These are phyloP conservation scores for Tephrocybe sp. DNA, from an alignment of 768 basidiomycete species.

Conservation along the genomic window DNA sequence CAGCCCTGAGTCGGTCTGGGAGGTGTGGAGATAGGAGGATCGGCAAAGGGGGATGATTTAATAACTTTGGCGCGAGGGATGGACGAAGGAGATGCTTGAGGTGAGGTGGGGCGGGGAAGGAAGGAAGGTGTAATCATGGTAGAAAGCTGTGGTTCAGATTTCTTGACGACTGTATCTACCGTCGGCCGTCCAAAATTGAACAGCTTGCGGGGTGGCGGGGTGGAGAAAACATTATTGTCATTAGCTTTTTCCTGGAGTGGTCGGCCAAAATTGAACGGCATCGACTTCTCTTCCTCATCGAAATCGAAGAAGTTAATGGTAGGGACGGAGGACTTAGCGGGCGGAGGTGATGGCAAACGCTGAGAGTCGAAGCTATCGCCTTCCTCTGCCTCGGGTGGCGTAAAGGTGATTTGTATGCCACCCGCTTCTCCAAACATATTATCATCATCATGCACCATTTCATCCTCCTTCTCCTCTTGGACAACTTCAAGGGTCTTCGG, in stretches of 20 bases:
- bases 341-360: conserved; percentile 27
- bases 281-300: conserved; percentile 19
- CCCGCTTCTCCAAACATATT: conserved; percentile 63
- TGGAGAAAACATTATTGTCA: conserved; percentile 6
- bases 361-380: conserved; percentile 28
- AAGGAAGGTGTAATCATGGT: conserved; percentile 27
- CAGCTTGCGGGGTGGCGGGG: conserved; percentile 6
- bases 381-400: conserved; percentile 51
- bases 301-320: conserved; percentile 32
- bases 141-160: conserved; percentile 12
- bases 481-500: conserved; percentile 36
- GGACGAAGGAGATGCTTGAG: conserved; percentile 39
- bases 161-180: neutral
- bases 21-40: conserved; percentile 31
- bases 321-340: conserved; percentile 28
- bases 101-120: conserved; percentile 26
- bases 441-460: conserved; percentile 42
- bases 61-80: conserved; percentile 43
- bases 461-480: conserved; percentile 46
- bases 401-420: conserved; percentile 76
- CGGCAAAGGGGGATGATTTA: conserved; percentile 31
- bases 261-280: conserved; percentile 18
- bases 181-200: conserved; percentile 4
- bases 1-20: conserved; percentile 22
- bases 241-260: conserved; percentile 1